A percentile compares a stretch with the other conserved stretches of the same genome.
Evolutionary conservation across 257 asterid species (phyloP).

Genomic region (Solanum virginianum): DNA sequence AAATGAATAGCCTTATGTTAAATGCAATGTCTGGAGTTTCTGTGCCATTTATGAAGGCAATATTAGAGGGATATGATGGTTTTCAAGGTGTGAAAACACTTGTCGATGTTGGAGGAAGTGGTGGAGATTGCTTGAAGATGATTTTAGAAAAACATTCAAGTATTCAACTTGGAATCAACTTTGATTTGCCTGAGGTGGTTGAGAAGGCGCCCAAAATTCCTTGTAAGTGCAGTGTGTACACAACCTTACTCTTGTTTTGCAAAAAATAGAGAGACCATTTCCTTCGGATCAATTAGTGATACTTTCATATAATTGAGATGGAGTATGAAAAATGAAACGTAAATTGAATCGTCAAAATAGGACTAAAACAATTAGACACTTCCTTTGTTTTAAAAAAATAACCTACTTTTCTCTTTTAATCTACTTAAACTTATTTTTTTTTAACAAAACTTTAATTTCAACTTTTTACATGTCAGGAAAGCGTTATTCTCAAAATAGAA

Average conservation of each 20-base stretch:
- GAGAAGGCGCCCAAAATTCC: constrained; percentile 14
- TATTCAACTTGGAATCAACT: constrained; percentile 11
- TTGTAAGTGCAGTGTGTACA: not conserved
- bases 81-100: constrained; percentile 9
- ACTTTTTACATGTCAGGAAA: no score
- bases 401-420: no score
- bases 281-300: no score
- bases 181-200: constrained; percentile 20
- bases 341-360: not conserved
- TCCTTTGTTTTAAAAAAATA: no score
- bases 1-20: constrained; percentile 15
- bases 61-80: constrained; percentile 14
- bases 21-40: constrained; percentile 21
- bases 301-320: no score
- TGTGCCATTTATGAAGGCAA: constrained; percentile 17
- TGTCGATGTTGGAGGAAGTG: constrained; percentile 21
- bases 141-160: constrained; percentile 7
- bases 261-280: not conserved
- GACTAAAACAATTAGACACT: not conserved
- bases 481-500: no score
- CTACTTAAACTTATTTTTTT: no score
- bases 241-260: not conserved
- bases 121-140: constrained; percentile 19
- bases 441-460: no score
- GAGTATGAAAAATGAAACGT: no score